Evolutionary conservation across 176 grass and related monocot species (phyloP), one percentile per base, ranked within the genome.

Genomic region (Carex cristatella): DNA sequence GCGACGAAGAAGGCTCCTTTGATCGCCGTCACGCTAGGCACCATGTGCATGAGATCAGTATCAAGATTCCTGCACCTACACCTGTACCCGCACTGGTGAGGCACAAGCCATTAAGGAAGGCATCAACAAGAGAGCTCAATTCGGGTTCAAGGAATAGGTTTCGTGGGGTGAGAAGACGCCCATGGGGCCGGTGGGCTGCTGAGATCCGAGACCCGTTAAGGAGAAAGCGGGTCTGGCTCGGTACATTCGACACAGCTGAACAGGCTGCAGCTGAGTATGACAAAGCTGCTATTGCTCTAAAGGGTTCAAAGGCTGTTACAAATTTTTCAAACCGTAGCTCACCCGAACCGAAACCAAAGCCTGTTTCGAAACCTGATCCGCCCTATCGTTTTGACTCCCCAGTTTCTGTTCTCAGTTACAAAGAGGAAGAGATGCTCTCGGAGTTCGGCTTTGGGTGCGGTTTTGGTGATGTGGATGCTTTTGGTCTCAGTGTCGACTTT

Each of bases 201-300:
- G 94, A 97, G 91, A 97, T 97, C 85, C 90, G 94, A 8, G 94
- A 97, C 89, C 94, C 94, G 19, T 73, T 88, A 27, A 97, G 91
- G 79, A 92, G 91, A 86, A 86, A 87, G 10, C 89, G 94, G 79
- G 91, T 97, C 11, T 97, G 94, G 94, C 94, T 97, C 0, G 94
- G 94, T 15, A 97, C 94, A 80, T 97, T 92, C 80, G 83, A 90
- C 62, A 94, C 91, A 4, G 83, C 94, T 3, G 91, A 94, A 87
- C 88, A 94, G 38, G 94, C 94, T 57, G 94, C 94, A 10, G 87
- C 86, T 37, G 91, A 90, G 61, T 97, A 97, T 82, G 91, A 97
- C 86, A 75, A 40, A 59, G 94, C 94, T 0, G 94, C 94, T 44
- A 88, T 88, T 38, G 82, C 88, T 74, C 86, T 97, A 79, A 92